These are phyloP conservation scores for Dujonia santamariae DNA, from an alignment of 1,139 yeast genomes.

Conservation along the genomic window DNA sequence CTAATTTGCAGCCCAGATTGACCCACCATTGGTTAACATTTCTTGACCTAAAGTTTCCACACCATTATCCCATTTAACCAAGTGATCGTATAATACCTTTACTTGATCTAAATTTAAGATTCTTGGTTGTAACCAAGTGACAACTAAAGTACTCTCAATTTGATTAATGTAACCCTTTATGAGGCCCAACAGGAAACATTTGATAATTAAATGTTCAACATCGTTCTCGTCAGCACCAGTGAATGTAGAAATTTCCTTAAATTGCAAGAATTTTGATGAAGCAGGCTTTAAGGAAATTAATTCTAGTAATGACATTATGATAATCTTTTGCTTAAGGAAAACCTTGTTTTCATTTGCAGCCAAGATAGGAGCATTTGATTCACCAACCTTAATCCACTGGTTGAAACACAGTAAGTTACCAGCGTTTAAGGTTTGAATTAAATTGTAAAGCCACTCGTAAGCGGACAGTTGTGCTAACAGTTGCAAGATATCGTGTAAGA, in stretches of 20 bases:
- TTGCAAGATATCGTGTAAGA: slow-evolving; percentile 80
- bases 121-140: slow-evolving; percentile 95
- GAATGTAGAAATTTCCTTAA: slow-evolving; percentile 65
- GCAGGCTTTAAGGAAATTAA: slow-evolving; percentile 77
- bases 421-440: slow-evolving; percentile 67
- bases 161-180: slow-evolving; percentile 88
- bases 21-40: slow-evolving; percentile 36
- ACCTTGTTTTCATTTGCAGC: slow-evolving; percentile 49
- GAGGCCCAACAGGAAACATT: slow-evolving; percentile 80
- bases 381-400: slow-evolving; percentile 36
- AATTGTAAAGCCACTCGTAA: slow-evolving; percentile 70
- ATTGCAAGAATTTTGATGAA: slow-evolving; percentile 69
- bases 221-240: slow-evolving; percentile 71
- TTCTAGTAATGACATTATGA: slow-evolving; percentile 89
- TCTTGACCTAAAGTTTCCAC: slow-evolving; percentile 62
- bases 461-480: slow-evolving; percentile 47
- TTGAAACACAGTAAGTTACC: slow-evolving; percentile 73
- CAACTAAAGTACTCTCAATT: slow-evolving; percentile 70
- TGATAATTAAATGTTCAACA: slow-evolving; percentile 89
- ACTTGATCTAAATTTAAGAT: slow-evolving; percentile 83
- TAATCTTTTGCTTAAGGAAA: slow-evolving; percentile 84
- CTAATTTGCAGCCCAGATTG: slow-evolving; percentile 32
- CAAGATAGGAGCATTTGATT: slow-evolving; percentile 55
- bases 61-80: slow-evolving; percentile 73
- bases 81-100: slow-evolving; percentile 66